Conservation (phyloP, 495 filamentous ascomycete species). For the Annulohypoxylon nitens region DNA sequence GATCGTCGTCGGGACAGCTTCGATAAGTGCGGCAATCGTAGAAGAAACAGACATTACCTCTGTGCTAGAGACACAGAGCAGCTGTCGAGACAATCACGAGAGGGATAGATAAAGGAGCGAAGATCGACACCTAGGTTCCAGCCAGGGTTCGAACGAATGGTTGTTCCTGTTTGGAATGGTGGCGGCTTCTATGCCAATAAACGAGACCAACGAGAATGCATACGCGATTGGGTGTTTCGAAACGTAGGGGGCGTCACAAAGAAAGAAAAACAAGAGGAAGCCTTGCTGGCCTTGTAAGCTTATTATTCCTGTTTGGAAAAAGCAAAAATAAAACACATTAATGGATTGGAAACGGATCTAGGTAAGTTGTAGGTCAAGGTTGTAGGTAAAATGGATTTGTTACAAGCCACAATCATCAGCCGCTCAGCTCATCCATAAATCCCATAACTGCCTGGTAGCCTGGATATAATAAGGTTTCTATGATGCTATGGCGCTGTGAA, state of each 20-base stretch:
- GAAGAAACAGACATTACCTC: slow-evolving; percentile 47
- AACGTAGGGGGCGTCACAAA: slow-evolving; percentile 18
- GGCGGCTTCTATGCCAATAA: slow-evolving; percentile 22
- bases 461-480: slow-evolving; percentile 15
- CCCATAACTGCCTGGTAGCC: not conserved
- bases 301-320: slow-evolving; percentile 18
- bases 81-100: slow-evolving; percentile 17
- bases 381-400: slow-evolving; percentile 24
- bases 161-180: slow-evolving; percentile 19
- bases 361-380: slow-evolving; percentile 27
- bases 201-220: slow-evolving; percentile 5
- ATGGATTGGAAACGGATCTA: slow-evolving; percentile 17
- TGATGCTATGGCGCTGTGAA: slow-evolving; percentile 39
- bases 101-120: slow-evolving; percentile 27
- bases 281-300: slow-evolving; percentile 7
- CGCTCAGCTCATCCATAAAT: slow-evolving; percentile 35
- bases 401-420: slow-evolving; percentile 45
- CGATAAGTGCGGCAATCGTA: slow-evolving; percentile 32
- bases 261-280: slow-evolving; percentile 13
- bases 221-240: not conserved
- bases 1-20: slow-evolving; percentile 42
- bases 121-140: slow-evolving; percentile 46
- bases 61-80: slow-evolving; percentile 31
- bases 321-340: slow-evolving; percentile 13
- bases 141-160: slow-evolving; percentile 40